Base-by-base conservation (phyloP, 1,284 basidiomycete genomes). In the Boletus smithii region DNA sequence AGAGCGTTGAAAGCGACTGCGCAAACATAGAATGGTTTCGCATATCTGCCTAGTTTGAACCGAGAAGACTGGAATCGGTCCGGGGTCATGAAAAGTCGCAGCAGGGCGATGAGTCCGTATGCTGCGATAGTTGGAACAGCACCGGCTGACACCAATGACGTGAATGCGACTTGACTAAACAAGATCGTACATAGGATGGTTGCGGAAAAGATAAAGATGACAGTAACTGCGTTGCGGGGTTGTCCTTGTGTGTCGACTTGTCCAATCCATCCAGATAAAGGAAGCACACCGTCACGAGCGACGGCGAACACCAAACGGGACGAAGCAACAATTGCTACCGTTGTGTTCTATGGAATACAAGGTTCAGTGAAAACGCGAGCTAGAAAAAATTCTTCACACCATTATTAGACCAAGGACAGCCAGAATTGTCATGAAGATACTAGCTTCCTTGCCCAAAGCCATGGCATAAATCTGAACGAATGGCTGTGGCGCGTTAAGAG, bases 261-360 rank as follows among this genome's bases (percentile, higher is more conserved):
- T 33, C 87, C 82, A 46, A 93, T 87, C 90, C 88, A 93, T 8
- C 69, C 53, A 0, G 88, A 91, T 47, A 89, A 64, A 1, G 91
- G 91, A 14, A 94, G 73, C 1, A 93, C 88, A 26, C 91, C 91
- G 56, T 94, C 91, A 46, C 91, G 83, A 16, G 91, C 90, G 42
- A 94, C 86, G 13, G 90, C 91, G 57, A 87, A 93, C 35, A 94
- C 76, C 27, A 94, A 76, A 6, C 91, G 81, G 13, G 89, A 92
- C 11, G 90, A 80, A 3, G 90, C 91, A 22, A 92, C 88, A 49
- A 93, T 81, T 14, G 86, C 79, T 32, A 92, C 79, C 54, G 83
- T 89, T 1, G 89, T 91, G 66, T 88, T 92, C 85, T 91, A 59
- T 10, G 2, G n/a, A 13, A 34, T 27, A 1, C 30, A 9, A 31